These are phyloP conservation scores for Phytophthora tentaculata DNA, from an alignment of 352 stramenopile genomes.

Conservation along the genomic window DNA sequence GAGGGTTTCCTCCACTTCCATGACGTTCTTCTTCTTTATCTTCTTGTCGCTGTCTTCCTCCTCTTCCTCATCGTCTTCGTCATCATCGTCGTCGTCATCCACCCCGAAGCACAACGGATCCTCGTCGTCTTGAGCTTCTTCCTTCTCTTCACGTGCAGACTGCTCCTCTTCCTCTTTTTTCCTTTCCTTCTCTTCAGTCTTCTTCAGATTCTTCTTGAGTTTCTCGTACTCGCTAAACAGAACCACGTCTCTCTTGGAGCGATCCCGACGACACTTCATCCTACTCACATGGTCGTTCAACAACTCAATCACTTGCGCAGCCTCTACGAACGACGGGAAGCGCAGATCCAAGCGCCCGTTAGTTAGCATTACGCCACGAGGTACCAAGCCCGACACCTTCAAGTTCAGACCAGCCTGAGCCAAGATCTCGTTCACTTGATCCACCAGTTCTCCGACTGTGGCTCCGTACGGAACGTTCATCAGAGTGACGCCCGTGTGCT, in stretches of 20 bases:
- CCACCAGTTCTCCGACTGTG: slow-evolving; percentile 59
- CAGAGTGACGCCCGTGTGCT: slow-evolving; percentile 65
- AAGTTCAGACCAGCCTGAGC: slow-evolving; percentile 53
- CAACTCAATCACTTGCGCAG: slow-evolving; percentile 75
- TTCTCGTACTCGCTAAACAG: slow-evolving; percentile 47
- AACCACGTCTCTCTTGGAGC: slow-evolving; percentile 49
- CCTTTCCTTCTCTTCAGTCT: slow-evolving; percentile 18
- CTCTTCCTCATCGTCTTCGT: slow-evolving; percentile 45
- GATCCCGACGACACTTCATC: slow-evolving; percentile 62
- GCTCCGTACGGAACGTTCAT: slow-evolving; percentile 85
- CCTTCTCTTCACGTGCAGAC: slow-evolving; percentile 36
- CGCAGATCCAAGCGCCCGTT: slow-evolving; percentile 79
- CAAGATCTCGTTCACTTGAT: slow-evolving; percentile 67
- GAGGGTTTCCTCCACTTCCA: slow-evolving; percentile 28
- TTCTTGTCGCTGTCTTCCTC: slow-evolving; percentile 30
- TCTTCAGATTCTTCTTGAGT: slow-evolving; percentile 48
- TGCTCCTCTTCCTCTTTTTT: slow-evolving; percentile 27
- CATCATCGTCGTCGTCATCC: slow-evolving; percentile 32
- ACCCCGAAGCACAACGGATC: slow-evolving; percentile 31
- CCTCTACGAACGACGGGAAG: slow-evolving; percentile 76
- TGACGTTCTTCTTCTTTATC: slow-evolving; percentile 18
- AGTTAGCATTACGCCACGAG: slow-evolving; percentile 69
- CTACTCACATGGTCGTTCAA: slow-evolving; percentile 55
- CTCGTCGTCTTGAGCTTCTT: slow-evolving; percentile 30
- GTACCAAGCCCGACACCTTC: slow-evolving; percentile 59